Evolutionary conservation across 306 rosid genomes (phyloP).

Genomic region (Quercus alba): DNA sequence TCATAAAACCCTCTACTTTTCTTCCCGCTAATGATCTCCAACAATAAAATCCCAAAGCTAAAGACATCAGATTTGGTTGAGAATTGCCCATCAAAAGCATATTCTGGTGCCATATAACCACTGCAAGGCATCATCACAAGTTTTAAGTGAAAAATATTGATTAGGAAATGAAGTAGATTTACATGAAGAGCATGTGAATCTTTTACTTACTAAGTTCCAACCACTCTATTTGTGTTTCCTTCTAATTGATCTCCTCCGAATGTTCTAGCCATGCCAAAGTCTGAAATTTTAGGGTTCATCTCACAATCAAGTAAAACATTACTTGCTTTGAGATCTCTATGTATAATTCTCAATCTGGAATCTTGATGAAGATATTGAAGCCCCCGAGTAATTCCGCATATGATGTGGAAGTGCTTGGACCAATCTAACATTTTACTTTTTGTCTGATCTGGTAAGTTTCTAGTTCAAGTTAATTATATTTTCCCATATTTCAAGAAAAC

Average conservation of each 20-base stretch:
- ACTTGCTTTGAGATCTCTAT: conserved; percentile 55
- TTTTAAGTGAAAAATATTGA: not conserved
- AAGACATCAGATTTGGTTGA: conserved; percentile 53
- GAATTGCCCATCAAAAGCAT: conserved; percentile 45
- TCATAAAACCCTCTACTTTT: conserved; percentile 35
- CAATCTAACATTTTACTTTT: conserved; percentile 25
- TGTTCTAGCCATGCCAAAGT: conserved; percentile 53
- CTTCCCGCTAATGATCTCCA: conserved; percentile 49
- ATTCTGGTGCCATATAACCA: conserved; percentile 65
- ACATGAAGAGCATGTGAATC: not conserved
- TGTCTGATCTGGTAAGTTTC: conserved; percentile 23
- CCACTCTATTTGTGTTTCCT: conserved; percentile 43
- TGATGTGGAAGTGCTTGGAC: conserved; percentile 42
- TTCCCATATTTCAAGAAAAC: not conserved
- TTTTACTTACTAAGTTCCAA: conserved; percentile 54
- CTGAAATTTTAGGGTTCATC: conserved; percentile 62
- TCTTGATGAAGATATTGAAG: conserved; percentile 59
- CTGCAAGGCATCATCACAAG: conserved; percentile 14
- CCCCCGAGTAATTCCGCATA: conserved; percentile 46
- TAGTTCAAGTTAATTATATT: not conserved
- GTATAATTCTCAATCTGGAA: conserved; percentile 52
- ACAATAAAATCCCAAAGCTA: conserved; percentile 53
- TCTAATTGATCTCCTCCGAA: conserved; percentile 39
- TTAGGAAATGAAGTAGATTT: too few species aligned
- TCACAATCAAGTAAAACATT: conserved; percentile 47